Base-by-base conservation (phyloP, 805 yeast species). In the Metschnikowia drakensbergensis region DNA sequence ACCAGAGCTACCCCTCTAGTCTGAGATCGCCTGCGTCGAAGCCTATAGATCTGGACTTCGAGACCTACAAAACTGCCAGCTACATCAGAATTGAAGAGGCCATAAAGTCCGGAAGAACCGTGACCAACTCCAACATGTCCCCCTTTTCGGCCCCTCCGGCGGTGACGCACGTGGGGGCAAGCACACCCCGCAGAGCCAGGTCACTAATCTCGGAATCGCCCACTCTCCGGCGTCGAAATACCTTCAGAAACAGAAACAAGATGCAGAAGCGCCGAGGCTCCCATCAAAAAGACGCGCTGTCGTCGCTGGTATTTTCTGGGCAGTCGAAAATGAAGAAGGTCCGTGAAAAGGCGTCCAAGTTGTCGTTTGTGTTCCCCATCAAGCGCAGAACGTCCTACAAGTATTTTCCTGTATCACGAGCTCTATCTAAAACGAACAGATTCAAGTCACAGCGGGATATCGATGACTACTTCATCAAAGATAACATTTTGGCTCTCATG, bases 341-440 rank as follows among this genome's bases (percentile, higher is more conserved):
- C 22, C 43, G 32, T 11, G 11, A 33, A 10, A 39, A 34, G 7
- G 27, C 29, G 13, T 49, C 46, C 34, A 47, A 30, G 41, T 28
- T 58, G 28, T 46, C 50, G 29, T 69, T 63, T 36, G 37, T 61
- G 27, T 71, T 70, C 44, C 75, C 74, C 5, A 71, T 71, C 4
- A 63, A 58, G 40, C 54, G 75, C 36, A 63, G 59, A 33, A 63
- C 65, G 1, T 69, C 75, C 1, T 64, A 69, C 46, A 47, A 48
- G 28, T 67, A 67, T 50, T 51, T 58, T 23, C 50, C 62, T 2
- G 42, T 59, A 6, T 39, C 46, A 27, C 13, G 47, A 39, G 32
- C 49, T 31, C 41, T 30, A n/a, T 54, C 66, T 6, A 59, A 60
- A 40, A 49, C n/a, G 60, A 42, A 25, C 32, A 63, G 35, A 33